Conservation (phyloP, 2,329 filamentous ascomycete species). For the Cytospora chrysosperma region DNA sequence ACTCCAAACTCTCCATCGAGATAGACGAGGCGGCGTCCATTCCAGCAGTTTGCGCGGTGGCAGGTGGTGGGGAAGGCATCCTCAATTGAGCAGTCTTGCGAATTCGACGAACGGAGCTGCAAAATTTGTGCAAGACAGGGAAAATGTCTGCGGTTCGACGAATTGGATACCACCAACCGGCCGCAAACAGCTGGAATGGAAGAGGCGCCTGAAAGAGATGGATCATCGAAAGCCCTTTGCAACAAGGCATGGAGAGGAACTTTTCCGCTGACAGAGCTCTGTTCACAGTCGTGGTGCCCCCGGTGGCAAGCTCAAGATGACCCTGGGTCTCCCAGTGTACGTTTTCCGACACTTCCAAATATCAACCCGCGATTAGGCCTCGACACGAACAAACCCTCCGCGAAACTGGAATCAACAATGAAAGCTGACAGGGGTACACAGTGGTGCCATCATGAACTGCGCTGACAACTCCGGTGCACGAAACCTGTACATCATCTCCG, state of each 20-base stretch:
- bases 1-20: neutral
- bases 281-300: conserved; percentile 74
- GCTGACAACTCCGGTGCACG: conserved; percentile 98
- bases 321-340: conserved; percentile 99
- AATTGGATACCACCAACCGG: neutral
- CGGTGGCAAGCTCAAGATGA: conserved; percentile 99
- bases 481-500: conserved; percentile 99
- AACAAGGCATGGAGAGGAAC: neutral
- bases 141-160: neutral
- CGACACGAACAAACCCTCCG: conserved; percentile 8
- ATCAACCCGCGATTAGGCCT: conserved; percentile 16
- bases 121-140: conserved; percentile 3
- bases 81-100: neutral
- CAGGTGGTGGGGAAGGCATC: neutral
- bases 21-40: conserved; percentile 8
- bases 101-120: conserved; percentile 1
- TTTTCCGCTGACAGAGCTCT: conserved; percentile 35
- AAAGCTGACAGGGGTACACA: conserved; percentile 40
- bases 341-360: conserved; percentile 42
- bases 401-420: conserved; percentile 5
- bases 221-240: neutral
- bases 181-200: conserved; percentile 11
- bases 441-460: conserved; percentile 99
- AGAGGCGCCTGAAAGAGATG: conserved; percentile 16
- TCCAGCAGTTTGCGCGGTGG: conserved; percentile 19